phyloP scores from a whole-genome alignment of 2,329 filamentous ascomycete species.

The Ilyonectria sp. region DNA sequence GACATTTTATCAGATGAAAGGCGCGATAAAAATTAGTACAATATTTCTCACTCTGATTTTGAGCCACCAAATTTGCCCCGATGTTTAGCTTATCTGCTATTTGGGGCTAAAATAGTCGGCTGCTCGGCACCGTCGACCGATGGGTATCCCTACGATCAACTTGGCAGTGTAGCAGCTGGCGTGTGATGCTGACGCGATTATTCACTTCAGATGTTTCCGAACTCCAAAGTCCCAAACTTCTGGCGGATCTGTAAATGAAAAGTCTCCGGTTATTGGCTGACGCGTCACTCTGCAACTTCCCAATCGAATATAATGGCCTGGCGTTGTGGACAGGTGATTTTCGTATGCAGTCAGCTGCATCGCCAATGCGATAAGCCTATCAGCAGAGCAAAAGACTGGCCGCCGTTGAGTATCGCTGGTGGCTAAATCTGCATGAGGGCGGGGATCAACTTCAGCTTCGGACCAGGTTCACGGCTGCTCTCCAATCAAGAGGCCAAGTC shows the following conservation, averaged over 20 bases:
- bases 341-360: not conserved
- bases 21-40: too few species aligned
- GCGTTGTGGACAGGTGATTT: not conserved
- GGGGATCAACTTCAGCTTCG: constrained; percentile 11
- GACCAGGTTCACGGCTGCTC: not conserved
- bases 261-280: not conserved
- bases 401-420: not conserved
- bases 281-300: not conserved
- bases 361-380: not conserved
- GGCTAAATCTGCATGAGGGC: not conserved
- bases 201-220: too few species aligned
- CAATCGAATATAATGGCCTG: not conserved
- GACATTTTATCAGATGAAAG: too few species aligned
- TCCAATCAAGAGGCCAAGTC: constrained; percentile 4
- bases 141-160: not conserved
- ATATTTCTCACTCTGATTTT: too few species aligned
- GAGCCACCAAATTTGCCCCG: too few species aligned
- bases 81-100: too few species aligned
- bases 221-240: too few species aligned
- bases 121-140: not conserved
- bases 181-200: too few species aligned
- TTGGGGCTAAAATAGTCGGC: not conserved
- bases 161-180: not conserved
- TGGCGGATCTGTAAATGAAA: not conserved
- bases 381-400: constrained; percentile 1